phyloP scores from a whole-genome alignment of 164 flowering plant species.

The Cinnamomum micranthum region DNA sequence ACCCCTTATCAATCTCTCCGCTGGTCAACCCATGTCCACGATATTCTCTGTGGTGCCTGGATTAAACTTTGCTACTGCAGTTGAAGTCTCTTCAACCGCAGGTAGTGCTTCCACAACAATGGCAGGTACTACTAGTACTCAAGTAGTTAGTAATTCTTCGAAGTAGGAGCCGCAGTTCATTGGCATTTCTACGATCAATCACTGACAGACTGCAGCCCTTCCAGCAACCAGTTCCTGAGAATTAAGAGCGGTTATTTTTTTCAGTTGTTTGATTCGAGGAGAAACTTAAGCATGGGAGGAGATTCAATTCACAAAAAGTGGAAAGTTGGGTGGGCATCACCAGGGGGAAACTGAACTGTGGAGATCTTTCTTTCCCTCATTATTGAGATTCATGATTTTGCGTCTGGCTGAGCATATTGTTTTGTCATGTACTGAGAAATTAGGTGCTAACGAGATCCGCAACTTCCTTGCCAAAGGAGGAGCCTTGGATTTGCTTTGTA shows the following conservation, averaged over 20 bases:
- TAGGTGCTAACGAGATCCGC: background rate
- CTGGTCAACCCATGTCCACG: slow-evolving; percentile 2
- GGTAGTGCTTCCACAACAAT: background rate
- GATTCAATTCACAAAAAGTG: background rate
- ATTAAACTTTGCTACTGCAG: slow-evolving; percentile 4
- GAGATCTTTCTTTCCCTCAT: background rate
- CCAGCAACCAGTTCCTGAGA: slow-evolving; percentile 2
- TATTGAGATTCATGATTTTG: background rate
- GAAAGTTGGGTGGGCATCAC: background rate
- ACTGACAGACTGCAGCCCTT: slow-evolving; percentile 1
- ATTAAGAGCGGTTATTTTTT: too few species aligned
- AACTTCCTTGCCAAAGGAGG: background rate
- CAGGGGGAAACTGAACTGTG: background rate
- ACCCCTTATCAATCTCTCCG: background rate
- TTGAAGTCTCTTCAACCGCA: background rate
- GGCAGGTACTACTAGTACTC: background rate
- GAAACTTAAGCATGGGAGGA: background rate
- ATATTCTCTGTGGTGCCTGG: slow-evolving; percentile 8
- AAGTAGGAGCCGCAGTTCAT: slow-evolving; percentile 1
- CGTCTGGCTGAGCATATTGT: background rate
- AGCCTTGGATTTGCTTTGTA: background rate
- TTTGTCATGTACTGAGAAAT: background rate
- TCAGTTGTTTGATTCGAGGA: background rate
- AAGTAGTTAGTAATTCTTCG: background rate
- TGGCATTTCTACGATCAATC: background rate